Percentiles rank a stretch among this genome's conserved stretches.
These are phyloP conservation scores for Fallopia convolvulus DNA, from an alignment of 148 eudicot genomes.

Conservation along the genomic window DNA sequence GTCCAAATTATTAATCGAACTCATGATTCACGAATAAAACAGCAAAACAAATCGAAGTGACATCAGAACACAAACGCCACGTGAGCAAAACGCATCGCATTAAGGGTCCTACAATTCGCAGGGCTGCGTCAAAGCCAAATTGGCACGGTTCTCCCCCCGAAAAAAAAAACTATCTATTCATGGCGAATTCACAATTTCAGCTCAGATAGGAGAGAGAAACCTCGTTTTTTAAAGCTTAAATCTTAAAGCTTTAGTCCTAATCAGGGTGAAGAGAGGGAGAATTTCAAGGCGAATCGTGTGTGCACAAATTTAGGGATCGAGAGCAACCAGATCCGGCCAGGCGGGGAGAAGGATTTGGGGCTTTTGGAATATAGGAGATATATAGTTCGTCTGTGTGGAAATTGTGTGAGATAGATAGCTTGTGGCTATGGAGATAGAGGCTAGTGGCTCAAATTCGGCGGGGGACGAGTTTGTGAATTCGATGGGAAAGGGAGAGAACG, in stretches of 20 bases:
- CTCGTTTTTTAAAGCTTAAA: not conserved
- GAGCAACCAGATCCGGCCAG: not conserved
- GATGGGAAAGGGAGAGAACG: conserved; percentile 4
- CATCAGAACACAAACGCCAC: conserved; percentile 5
- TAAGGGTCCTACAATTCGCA: conserved; percentile 1
- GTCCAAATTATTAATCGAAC: not conserved
- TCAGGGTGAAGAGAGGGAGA: not conserved
- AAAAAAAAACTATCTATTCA: not conserved
- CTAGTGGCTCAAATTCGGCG: conserved; percentile 8
- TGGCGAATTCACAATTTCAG: conserved; percentile 8
- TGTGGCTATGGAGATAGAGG: conserved; percentile 12
- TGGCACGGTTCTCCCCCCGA: not conserved
- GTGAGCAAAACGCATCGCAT: conserved; percentile 13
- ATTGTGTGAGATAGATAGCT: not conserved
- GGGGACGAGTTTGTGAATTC: not conserved
- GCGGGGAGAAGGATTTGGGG: conserved; percentile 5
- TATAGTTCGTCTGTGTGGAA: not conserved
- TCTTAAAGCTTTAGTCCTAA: not conserved
- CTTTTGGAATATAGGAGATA: not conserved
- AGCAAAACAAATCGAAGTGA: not conserved
- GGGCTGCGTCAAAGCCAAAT: conserved; percentile 7
- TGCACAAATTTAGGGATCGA: not conserved
- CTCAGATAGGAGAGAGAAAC: not conserved
- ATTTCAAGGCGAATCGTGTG: not conserved
- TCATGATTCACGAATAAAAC: not conserved